A percentile compares a stretch with the other conserved stretches of the same genome.
These are phyloP conservation scores for Diplodia corticola DNA, from an alignment of 2,329 filamentous ascomycete species.

Conservation along the genomic window DNA sequence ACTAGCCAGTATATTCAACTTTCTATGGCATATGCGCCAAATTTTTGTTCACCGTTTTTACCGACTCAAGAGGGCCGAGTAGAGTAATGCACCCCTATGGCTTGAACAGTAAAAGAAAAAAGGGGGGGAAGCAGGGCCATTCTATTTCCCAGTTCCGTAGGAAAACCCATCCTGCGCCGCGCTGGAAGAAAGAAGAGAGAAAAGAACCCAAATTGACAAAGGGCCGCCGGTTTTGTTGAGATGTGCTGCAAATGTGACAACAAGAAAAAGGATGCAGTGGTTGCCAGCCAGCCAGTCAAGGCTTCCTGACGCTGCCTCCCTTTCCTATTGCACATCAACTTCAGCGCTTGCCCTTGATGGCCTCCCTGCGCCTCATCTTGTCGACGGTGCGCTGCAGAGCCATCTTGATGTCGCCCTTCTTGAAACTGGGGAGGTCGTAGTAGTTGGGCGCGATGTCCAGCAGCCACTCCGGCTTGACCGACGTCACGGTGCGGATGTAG, in stretches of 20 bases:
- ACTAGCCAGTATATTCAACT: background rate
- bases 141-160: background rate
- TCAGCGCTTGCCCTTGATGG: conserved; percentile 17
- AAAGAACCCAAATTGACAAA: background rate
- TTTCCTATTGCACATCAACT: background rate
- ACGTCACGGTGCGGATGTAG: conserved; percentile 92
- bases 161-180: background rate
- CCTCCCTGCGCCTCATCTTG: conserved; percentile 45
- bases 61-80: background rate
- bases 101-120: background rate
- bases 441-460: conserved; percentile 94
- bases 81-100: background rate
- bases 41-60: background rate
- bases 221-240: background rate
- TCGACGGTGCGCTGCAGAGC: conserved; percentile 57
- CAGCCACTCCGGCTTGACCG: conserved; percentile 91
- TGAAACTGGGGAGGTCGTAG: conserved; percentile 82
- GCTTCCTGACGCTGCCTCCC: too few relatives aligned
- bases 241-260: background rate
- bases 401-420: conserved; percentile 80
- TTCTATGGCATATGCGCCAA: too few relatives aligned
- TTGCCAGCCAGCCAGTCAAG: too few relatives aligned
- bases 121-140: background rate
- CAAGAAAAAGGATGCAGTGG: background rate
- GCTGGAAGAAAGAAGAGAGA: background rate